phyloP scores from a whole-genome alignment of 345 rosid species.

The Populus simonii region DNA sequence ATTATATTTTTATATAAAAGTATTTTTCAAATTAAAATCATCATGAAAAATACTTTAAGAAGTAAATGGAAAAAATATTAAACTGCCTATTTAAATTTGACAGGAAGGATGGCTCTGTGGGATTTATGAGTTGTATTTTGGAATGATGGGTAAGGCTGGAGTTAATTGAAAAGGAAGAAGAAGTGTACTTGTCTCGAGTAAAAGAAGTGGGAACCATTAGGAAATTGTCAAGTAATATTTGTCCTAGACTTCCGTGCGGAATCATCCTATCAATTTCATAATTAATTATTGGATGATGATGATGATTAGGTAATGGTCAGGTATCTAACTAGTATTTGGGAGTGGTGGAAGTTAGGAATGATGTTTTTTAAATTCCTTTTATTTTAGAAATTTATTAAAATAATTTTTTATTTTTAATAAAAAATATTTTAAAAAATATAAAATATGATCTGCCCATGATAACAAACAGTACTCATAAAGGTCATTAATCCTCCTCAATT shows the following conservation, averaged over 20 bases:
- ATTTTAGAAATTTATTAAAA: too few relatives aligned
- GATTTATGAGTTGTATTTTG: neutral
- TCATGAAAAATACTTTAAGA: too few relatives aligned
- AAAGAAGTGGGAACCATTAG: neutral
- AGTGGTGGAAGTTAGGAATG: too few relatives aligned
- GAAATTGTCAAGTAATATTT: neutral
- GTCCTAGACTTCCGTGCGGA: neutral
- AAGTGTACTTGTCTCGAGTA: neutral
- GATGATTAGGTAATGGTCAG: neutral
- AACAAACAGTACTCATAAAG: too few relatives aligned
- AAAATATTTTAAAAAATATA: too few relatives aligned
- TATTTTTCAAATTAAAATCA: too few relatives aligned
- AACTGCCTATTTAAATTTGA: neutral
- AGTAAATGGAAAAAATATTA: too few relatives aligned
- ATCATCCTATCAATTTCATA: neutral
- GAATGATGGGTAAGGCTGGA: neutral
- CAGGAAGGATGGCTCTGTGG: neutral
- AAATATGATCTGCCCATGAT: accelerated
- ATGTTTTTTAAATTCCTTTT: too few relatives aligned
- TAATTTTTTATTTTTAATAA: too few relatives aligned
- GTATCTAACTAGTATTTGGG: too few relatives aligned
- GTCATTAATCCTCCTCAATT: too few relatives aligned
- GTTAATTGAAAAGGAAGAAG: neutral
- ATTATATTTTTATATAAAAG: too few relatives aligned
- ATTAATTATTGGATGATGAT: neutral